Evolutionary conservation across 2,329 filamentous ascomycete genomes (phyloP).

Genomic region (Nannizziopsis arthrosporioides): DNA sequence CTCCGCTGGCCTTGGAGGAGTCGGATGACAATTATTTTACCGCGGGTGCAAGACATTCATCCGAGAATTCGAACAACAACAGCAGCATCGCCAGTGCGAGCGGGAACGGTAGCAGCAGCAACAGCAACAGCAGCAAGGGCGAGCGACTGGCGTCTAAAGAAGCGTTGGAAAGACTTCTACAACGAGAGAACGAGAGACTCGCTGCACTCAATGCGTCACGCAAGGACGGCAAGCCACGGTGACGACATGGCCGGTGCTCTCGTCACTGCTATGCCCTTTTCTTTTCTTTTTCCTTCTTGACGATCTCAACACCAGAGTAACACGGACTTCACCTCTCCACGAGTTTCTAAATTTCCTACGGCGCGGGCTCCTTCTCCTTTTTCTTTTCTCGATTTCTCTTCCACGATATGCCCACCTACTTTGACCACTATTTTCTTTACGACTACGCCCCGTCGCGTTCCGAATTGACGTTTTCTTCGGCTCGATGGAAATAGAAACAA

Average conservation of each 20-base stretch:
- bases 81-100: not conserved
- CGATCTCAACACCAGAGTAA: too few species aligned
- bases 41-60: slow-evolving; percentile 18
- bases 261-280: not conserved
- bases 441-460: too few species aligned
- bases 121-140: not conserved
- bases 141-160: slow-evolving; percentile 20
- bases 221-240: slow-evolving; percentile 22
- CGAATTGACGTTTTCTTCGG: too few species aligned
- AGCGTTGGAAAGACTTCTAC: slow-evolving; percentile 25
- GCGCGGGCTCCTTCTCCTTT: too few species aligned
- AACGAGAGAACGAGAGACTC: slow-evolving; percentile 25
- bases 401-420: too few species aligned
- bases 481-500: too few species aligned
- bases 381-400: too few species aligned
- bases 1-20: slow-evolving; percentile 34
- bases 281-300: not conserved
- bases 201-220: slow-evolving; percentile 19
- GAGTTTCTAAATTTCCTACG: too few species aligned
- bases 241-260: slow-evolving; percentile 8
- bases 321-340: too few species aligned
- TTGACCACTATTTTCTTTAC: too few species aligned
- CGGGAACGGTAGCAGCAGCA: not conserved
- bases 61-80: not conserved
- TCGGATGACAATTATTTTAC: slow-evolving; percentile 27